Base-by-base conservation (phyloP, 495 filamentous ascomycete species). In the Viridothelium virens region DNA sequence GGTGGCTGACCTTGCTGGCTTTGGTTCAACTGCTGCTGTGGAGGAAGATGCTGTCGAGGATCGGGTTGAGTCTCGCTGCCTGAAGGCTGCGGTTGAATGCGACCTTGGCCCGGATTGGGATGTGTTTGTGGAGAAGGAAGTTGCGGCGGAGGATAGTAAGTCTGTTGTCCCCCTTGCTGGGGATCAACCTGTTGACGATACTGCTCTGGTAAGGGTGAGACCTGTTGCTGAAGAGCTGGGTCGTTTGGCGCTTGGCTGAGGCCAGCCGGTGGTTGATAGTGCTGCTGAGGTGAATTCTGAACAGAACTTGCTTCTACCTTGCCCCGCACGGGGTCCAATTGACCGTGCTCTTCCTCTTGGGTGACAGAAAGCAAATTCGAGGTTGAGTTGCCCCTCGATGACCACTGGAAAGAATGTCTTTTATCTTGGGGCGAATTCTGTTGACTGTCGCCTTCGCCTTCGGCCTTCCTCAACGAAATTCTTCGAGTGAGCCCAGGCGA, bases 181-280 rank as follows among this genome's bases (percentile, higher is more conserved):
- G 53, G 31, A 59, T 59, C 53, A 18, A 59, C 38, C 47, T 67
- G 68, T 14, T 37, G 50, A 18, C 62, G 44, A 34, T 62, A 61
- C 48, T 56, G 18, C 41, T 53, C 31, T 16, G 56, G 59, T 5
- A 33, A 14, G 5, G 53, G 53, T 14, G 53, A 59, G 3, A 59
- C 31, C 53, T 59, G 53, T 18, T 59, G 18, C 31, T 59, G 53
- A 59, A 59, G 53, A 31, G 31, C 53, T 59, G 18, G 53, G 36
- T 59, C 53, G 53, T 59, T 36, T 59, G 53, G 53, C 14, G 53
- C 53, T 34, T 18, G 31, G 14, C 53, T 59, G 31, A 59, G 53
- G 14, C 11, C 53, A 14, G 0, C 25, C 18, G 53, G 53, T 31
- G 53, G 36, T 36, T 59, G 53, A 59, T 59, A 59, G 18, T 59